Percentiles rank a stretch among this genome's conserved stretches.
Conservation (phyloP, 176 grass and related monocot species). For the Canna indica region DNA sequence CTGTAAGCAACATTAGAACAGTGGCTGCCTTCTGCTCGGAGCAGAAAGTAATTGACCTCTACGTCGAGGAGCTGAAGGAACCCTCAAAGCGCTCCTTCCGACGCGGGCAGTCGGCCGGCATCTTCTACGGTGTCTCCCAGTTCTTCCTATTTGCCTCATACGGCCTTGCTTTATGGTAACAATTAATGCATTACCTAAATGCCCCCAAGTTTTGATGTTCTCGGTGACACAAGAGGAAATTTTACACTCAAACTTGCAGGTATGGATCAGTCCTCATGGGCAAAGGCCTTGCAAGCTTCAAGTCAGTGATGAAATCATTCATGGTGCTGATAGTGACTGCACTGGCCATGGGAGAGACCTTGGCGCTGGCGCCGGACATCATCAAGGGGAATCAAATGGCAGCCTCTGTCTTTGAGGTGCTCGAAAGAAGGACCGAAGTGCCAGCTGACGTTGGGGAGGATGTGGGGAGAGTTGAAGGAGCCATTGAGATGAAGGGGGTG, state of each 20-base stretch:
- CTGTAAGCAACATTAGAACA: slow-evolving; percentile 89
- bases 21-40: slow-evolving; percentile 91
- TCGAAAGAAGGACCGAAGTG: slow-evolving; percentile 76
- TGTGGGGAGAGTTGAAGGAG: slow-evolving; percentile 48
- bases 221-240: not conserved
- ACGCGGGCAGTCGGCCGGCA: slow-evolving; percentile 70
- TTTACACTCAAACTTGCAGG: slow-evolving; percentile 24
- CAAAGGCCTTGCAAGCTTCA: slow-evolving; percentile 68
- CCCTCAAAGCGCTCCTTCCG: slow-evolving; percentile 71
- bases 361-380: slow-evolving; percentile 83
- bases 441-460: slow-evolving; percentile 56
- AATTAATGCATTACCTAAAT: not conserved
- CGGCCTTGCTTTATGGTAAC: slow-evolving; percentile 71
- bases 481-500: slow-evolving; percentile 59
- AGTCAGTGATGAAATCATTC: slow-evolving; percentile 92
- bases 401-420: slow-evolving; percentile 79
- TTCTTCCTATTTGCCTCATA: slow-evolving; percentile 94
- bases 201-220: not conserved
- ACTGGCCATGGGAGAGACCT: slow-evolving; percentile 70
- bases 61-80: slow-evolving; percentile 59
- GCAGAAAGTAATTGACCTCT: slow-evolving; percentile 85
- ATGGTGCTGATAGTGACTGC: slow-evolving; percentile 95
- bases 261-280: slow-evolving; percentile 84
- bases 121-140: slow-evolving; percentile 88
- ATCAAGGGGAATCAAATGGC: slow-evolving; percentile 97